These are phyloP conservation scores for Allantophomopsis cytisporea DNA, from an alignment of 2,329 filamentous ascomycete genomes.

Conservation along the genomic window DNA sequence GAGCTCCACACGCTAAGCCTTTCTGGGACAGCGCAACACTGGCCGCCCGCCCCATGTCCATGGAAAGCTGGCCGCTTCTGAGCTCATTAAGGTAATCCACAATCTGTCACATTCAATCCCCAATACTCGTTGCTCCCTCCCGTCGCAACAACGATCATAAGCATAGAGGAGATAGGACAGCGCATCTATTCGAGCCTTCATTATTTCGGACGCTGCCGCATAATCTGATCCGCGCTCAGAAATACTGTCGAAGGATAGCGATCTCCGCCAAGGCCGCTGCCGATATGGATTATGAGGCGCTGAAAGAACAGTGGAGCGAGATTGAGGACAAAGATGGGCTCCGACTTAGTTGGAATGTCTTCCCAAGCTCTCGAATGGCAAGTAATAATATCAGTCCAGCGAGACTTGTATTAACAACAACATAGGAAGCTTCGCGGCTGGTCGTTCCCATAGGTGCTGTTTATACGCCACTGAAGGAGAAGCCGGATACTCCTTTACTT, in stretches of 20 bases:
- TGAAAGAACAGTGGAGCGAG: conserved; percentile 95
- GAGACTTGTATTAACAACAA: conserved; percentile 14
- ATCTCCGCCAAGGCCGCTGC: too few species aligned
- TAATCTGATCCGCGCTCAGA: too few species aligned
- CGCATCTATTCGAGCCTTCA: too few species aligned
- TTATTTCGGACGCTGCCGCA: too few species aligned
- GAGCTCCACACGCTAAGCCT: too few species aligned
- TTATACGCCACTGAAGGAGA: conserved; percentile 93
- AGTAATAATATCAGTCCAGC: conserved; percentile 16
- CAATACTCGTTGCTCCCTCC: too few species aligned
- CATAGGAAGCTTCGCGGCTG: conserved; percentile 79
- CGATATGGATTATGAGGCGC: conserved; percentile 76
- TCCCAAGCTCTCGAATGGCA: conserved; percentile 95
- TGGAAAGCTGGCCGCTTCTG: neutral
- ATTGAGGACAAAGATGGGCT: conserved; percentile 94
- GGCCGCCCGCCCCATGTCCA: neutral
- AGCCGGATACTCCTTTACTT: conserved; percentile 74
- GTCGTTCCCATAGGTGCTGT: conserved; percentile 93
- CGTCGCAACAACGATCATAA: too few species aligned
- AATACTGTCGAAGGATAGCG: too few species aligned
- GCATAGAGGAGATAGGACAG: neutral
- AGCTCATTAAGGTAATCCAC: neutral
- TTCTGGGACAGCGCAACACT: too few species aligned
- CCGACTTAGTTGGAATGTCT: conserved; percentile 95
- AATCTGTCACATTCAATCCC: too few species aligned